These are phyloP conservation scores for Cystobasidium slooffiae DNA, from an alignment of 1,284 basidiomycete genomes.

Conservation along the genomic window DNA sequence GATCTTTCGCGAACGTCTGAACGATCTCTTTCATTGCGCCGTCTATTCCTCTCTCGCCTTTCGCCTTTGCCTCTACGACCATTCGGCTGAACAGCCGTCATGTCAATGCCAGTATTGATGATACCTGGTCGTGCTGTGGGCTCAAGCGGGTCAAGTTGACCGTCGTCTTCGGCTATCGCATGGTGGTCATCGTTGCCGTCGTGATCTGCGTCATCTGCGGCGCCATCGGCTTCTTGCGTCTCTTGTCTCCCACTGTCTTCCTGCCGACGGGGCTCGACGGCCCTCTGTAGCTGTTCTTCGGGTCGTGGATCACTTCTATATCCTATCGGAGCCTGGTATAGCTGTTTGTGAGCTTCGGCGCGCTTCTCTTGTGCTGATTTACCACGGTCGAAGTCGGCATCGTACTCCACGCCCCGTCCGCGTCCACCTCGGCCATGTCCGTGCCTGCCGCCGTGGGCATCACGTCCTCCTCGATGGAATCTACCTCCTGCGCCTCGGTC, in stretches of 20 bases:
- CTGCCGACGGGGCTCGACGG: neutral
- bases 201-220: neutral
- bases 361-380: constrained; percentile 1
- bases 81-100: neutral
- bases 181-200: neutral
- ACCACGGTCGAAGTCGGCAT: constrained; percentile 51
- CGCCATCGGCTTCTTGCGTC: neutral
- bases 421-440: constrained; percentile 20
- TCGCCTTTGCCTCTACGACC: neutral
- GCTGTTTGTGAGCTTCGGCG: constrained; percentile 4
- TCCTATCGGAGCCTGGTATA: constrained; percentile 18
- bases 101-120: constrained; percentile 15
- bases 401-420: constrained; percentile 41
- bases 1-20: neutral
- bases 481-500: neutral
- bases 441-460: neutral
- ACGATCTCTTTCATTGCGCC: neutral
- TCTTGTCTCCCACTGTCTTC: neutral
- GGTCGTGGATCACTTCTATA: neutral
- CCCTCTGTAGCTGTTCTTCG: neutral
- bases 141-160: neutral
- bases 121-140: neutral
- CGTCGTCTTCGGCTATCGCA: neutral
- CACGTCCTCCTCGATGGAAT: neutral
- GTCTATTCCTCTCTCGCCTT: neutral